phyloP scores from a whole-genome alignment of 1,284 basidiomycete genomes.

The Earliella scabrosa region DNA sequence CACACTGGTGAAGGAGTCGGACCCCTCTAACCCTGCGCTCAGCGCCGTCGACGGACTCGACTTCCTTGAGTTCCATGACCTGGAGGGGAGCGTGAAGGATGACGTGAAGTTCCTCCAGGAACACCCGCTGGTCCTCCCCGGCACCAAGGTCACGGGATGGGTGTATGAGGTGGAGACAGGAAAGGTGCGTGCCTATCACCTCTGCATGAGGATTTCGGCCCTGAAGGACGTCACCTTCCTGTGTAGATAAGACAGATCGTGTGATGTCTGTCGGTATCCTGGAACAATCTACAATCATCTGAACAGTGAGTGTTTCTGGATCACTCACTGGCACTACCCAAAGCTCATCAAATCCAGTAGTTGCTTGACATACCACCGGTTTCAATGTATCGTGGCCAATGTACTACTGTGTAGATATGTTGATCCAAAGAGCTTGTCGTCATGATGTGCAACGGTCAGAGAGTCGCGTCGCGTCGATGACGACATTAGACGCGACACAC shows the following conservation, averaged over 20 bases:
- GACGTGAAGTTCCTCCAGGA: constrained; percentile 62
- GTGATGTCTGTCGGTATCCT: neutral
- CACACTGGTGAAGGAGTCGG: constrained; percentile 51
- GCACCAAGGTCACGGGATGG: constrained; percentile 64
- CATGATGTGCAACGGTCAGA: no score
- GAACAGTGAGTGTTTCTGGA: neutral
- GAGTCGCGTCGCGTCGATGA: constrained; percentile 8
- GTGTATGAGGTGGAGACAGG: constrained; percentile 67
- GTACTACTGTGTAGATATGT: no score
- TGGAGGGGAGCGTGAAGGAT: constrained; percentile 57
- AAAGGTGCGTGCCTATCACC: constrained; percentile 43
- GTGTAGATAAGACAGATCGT: constrained; percentile 15
- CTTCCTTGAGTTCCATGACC: constrained; percentile 58
- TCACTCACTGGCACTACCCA: no score
- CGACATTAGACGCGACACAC: constrained; percentile 17
- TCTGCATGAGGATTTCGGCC: no score
- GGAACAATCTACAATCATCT: neutral
- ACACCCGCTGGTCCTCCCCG: constrained; percentile 57
- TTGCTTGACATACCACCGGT: no score
- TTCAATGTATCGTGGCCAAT: no score
- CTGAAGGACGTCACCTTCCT: no score
- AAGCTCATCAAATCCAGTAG: no score
- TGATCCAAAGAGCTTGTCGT: no score
- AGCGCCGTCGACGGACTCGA: constrained; percentile 54
- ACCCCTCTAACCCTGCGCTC: constrained; percentile 42